Base-by-base conservation (phyloP, 768 basidiomycete genomes). In the Russula brevipes region DNA sequence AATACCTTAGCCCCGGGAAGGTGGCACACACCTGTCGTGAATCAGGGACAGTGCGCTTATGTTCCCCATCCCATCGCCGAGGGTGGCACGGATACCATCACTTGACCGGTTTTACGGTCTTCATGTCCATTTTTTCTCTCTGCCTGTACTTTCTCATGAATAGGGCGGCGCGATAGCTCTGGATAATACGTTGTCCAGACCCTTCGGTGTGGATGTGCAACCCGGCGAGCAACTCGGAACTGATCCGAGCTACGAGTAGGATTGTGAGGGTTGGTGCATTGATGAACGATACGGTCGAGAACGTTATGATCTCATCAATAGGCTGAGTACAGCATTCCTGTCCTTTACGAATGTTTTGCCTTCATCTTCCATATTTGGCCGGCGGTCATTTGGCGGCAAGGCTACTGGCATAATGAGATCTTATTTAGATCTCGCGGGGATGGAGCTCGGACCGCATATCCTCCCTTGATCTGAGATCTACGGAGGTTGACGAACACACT, bases 371-470 rank as follows among this genome's bases (percentile, higher is more conserved):
- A 39, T 12, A 41, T 33, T 8, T 46, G 45, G 45, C 39, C 46
- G 12, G 38, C 36, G 10, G 44, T 47, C n/a, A 41, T 31, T 39
- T 24, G 30, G 44, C n/a, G 8, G n/a, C 35, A 35, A 39, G 39
- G 8, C 24, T 24, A 38, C 19, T 36, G 44, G 16, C 19, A 42
- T 46, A 55, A 50, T 14, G 51, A 19, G 42, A 45, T 33, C 59
- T 60, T 53, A 53, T 55, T 49, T 50, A 41, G 54, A 33, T 41
- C 39, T 16, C 33, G 38, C 35, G n/a, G 57, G 17, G 36, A 61
- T 51, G 54, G 61, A 61, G 44, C 19, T 56, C 61, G 61, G 61
- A 10, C 61, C 61, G 61, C 30, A 19, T 30, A 42, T 51, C 42
- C 38, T 24, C 24, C 24, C 24, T 36, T 5, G 5, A 49, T 55